Conservation (phyloP, 1,284 basidiomycete genomes). For the Golubevia sp. region DNA sequence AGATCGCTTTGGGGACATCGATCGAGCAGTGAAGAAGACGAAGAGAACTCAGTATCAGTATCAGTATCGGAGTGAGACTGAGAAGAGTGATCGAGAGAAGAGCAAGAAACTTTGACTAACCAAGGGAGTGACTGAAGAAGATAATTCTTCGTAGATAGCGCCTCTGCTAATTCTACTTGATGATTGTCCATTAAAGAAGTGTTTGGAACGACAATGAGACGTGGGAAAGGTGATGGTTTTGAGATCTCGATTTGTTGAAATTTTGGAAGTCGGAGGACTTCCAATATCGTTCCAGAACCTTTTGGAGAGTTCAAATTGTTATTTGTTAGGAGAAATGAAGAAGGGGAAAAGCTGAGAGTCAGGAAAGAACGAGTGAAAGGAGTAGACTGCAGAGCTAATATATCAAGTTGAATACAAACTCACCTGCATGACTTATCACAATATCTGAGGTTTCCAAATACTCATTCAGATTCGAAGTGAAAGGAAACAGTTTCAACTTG, state of each 20-base stretch:
- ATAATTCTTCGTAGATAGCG: constrained; percentile 7
- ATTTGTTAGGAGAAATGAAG: too few relatives aligned
- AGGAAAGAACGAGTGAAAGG: too few relatives aligned
- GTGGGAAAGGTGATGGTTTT: constrained; percentile 10
- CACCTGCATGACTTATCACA: constrained; percentile 44
- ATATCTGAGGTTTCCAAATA: constrained; percentile 24
- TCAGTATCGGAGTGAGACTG: too few relatives aligned
- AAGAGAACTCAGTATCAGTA: too few relatives aligned
- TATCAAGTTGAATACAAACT: background rate
- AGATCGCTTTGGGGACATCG: too few relatives aligned
- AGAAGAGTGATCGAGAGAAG: too few relatives aligned
- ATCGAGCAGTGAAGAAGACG: too few relatives aligned
- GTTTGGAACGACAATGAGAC: constrained; percentile 52
- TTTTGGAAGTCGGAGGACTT: constrained; percentile 26
- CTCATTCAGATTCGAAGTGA: constrained; percentile 21
- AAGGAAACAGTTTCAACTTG: constrained; percentile 27
- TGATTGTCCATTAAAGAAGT: constrained; percentile 55
- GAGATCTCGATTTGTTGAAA: background rate
- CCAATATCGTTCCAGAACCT: constrained; percentile 53
- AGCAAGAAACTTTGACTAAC: too few relatives aligned
- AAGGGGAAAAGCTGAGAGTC: too few relatives aligned
- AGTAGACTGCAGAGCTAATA: too few relatives aligned
- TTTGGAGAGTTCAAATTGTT: background rate
- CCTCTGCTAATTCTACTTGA: constrained; percentile 46
- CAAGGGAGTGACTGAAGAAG: too few relatives aligned